Conservation (phyloP, 139 green algal genomes). For the Micractinium sp. region DNA sequence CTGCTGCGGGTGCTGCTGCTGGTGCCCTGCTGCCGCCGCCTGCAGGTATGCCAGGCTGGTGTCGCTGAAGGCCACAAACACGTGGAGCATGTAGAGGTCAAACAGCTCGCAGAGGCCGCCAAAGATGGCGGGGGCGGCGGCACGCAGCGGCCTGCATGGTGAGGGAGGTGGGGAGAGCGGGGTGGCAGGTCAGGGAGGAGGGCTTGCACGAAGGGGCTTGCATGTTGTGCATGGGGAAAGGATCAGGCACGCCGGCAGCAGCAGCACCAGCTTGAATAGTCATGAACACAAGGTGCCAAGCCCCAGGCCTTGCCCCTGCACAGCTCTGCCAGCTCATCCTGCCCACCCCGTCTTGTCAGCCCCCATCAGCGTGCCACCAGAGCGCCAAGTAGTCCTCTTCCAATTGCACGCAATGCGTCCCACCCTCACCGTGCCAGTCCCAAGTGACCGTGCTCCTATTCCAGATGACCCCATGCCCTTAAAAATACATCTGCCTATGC, state of each 20-base stretch:
- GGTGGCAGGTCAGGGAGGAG: not conserved
- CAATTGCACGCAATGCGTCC: too few relatives aligned
- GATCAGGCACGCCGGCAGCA: not conserved
- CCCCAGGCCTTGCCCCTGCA: too few relatives aligned
- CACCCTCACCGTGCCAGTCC: too few relatives aligned
- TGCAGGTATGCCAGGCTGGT: slow-evolving; percentile 40
- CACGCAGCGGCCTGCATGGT: slow-evolving; percentile 44
- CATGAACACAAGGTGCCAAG: too few relatives aligned
- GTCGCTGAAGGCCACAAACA: slow-evolving; percentile 51
- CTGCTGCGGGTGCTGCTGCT: not conserved
- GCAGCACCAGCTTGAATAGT: not conserved
- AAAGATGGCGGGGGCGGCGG: slow-evolving; percentile 45
- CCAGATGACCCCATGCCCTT: too few relatives aligned
- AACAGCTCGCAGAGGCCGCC: slow-evolving; percentile 55
- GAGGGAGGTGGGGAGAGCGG: not conserved
- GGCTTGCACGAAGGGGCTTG: not conserved
- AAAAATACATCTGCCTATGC: too few relatives aligned
- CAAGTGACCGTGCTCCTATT: too few relatives aligned
- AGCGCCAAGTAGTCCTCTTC: too few relatives aligned
- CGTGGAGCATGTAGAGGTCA: slow-evolving; percentile 61
- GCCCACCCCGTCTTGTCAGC: too few relatives aligned
- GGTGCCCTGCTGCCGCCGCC: not conserved
- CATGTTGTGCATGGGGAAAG: not conserved
- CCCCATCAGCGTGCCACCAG: too few relatives aligned
- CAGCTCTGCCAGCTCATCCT: not conserved